phyloP scores from a whole-genome alignment of 2,329 filamentous ascomycete species.

The Colletotrichum musae region DNA sequence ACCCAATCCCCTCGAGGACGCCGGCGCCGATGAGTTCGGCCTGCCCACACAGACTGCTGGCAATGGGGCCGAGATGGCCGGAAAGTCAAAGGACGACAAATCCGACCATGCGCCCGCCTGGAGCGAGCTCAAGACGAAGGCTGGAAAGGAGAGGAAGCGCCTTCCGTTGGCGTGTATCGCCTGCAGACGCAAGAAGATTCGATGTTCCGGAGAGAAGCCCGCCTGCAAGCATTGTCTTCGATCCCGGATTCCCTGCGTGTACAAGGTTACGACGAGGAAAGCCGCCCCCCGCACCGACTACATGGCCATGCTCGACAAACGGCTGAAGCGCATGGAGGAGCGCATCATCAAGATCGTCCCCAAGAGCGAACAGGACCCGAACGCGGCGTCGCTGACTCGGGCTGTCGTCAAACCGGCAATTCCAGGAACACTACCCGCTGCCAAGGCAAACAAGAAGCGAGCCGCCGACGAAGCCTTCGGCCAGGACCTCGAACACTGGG shows the following conservation, averaged over 20 bases:
- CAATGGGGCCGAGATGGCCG: conserved; percentile 69
- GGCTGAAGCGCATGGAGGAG: conserved; percentile 97
- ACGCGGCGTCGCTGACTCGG: conserved; percentile 76
- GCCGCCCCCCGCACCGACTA: conserved; percentile 96
- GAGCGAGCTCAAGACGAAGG: conserved; percentile 90
- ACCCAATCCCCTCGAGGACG: conserved; percentile 66
- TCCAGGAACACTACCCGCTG: conserved; percentile 65
- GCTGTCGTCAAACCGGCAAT: conserved; percentile 88
- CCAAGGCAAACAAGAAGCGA: conserved; percentile 82
- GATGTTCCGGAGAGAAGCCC: conserved; percentile 97
- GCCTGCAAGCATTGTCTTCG: conserved; percentile 96
- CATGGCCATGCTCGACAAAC: conserved; percentile 98
- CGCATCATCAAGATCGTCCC: conserved; percentile 96
- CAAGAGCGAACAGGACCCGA: conserved; percentile 82
- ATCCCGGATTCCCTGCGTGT: conserved; percentile 94
- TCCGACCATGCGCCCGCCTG: conserved; percentile 75
- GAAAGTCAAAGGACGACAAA: conserved; percentile 71
- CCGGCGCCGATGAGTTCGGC: conserved; percentile 72
- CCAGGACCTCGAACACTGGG: conserved; percentile 85
- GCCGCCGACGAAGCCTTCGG: conserved; percentile 90
- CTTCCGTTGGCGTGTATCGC: conserved; percentile 95
- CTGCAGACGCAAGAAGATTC: conserved; percentile 96
- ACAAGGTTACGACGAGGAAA: conserved; percentile 96
- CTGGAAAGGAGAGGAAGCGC: conserved; percentile 95
- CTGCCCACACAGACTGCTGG: conserved; percentile 60